Conservation (phyloP, 768 basidiomycete genomes). For the Phlebiopsis flavidoalba region DNA sequence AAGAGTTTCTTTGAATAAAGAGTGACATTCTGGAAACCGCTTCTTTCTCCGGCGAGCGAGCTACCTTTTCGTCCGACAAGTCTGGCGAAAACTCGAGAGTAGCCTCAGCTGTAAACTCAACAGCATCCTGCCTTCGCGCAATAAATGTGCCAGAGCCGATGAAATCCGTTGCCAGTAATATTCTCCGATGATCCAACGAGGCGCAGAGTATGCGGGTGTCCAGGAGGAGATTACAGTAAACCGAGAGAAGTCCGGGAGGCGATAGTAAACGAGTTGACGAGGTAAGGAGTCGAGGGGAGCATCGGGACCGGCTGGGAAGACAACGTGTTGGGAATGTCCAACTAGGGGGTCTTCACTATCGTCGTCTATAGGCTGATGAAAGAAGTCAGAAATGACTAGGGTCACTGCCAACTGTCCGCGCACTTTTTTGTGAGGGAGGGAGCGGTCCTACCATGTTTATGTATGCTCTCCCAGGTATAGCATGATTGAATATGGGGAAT, state of each 20-base stretch:
- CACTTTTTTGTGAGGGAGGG: not conserved
- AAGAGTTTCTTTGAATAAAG: constrained; percentile 3
- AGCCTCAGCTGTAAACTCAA: not conserved
- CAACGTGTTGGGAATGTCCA: not conserved
- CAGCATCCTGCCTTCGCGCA: not conserved
- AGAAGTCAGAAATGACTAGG: not conserved
- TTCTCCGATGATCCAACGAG: not conserved
- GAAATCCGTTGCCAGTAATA: not conserved
- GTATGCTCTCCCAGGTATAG: not conserved
- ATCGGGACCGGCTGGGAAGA: not conserved
- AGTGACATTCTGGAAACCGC: constrained; percentile 1
- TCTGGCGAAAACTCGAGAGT: not conserved
- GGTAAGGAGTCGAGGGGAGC: not conserved
- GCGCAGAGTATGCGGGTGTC: not conserved
- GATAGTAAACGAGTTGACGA: constrained; percentile 1
- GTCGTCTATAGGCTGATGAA: not conserved
- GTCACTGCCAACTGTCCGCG: not conserved
- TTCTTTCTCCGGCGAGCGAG: not conserved
- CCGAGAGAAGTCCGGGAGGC: not conserved
- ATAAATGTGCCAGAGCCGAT: constrained; percentile 3
- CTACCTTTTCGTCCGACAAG: not conserved
- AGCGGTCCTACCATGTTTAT: constrained; percentile 3
- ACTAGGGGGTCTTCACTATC: not conserved
- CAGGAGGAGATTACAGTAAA: constrained; percentile 2
- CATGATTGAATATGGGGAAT: constrained; percentile 4